phyloP scores from a whole-genome alignment of 1,139 yeast genomes.

The Candida frijolesensis region DNA sequence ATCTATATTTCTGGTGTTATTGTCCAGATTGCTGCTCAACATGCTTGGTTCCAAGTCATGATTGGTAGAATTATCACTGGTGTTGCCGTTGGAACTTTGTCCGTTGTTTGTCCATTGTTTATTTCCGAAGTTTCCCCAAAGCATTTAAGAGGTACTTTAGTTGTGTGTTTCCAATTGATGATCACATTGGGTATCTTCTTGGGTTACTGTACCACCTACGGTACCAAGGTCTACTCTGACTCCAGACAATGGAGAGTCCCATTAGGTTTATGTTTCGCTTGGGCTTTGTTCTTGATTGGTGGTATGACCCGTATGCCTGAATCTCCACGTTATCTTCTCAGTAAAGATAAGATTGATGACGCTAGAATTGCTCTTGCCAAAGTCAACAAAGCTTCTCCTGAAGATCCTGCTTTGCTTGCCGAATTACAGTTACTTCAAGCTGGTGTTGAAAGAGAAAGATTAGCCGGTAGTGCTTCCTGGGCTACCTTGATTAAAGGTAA shows the following conservation, averaged over 20 bases:
- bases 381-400: conserved; percentile 62
- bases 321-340: conserved; percentile 56
- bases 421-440: conserved; percentile 65
- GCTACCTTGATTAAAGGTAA: conserved; percentile 63
- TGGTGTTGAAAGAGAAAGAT: conserved; percentile 62
- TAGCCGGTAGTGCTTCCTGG: conserved; percentile 72
- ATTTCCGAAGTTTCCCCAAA: conserved; percentile 74
- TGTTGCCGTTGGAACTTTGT: conserved; percentile 67
- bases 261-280: conserved; percentile 58
- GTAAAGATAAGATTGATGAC: conserved; percentile 39
- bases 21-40: conserved; percentile 46
- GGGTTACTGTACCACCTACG: conserved; percentile 69
- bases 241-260: conserved; percentile 69
- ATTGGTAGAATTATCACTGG: conserved; percentile 71
- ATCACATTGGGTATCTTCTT: conserved; percentile 70
- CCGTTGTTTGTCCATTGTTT: conserved; percentile 70
- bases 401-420: conserved; percentile 57
- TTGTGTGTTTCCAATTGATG: conserved; percentile 67
- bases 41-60: conserved; percentile 53
- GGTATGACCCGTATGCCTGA: conserved; percentile 68
- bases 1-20: conserved; percentile 53
- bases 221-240: conserved; percentile 53
- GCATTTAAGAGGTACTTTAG: conserved; percentile 70
- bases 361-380: conserved; percentile 57
- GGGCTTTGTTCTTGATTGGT: conserved; percentile 51